A percentile compares a stretch with the other conserved stretches of the same genome.
phyloP scores from a whole-genome alignment of 2,329 filamentous ascomycete genomes.

The Ceratocystis albifundus region DNA sequence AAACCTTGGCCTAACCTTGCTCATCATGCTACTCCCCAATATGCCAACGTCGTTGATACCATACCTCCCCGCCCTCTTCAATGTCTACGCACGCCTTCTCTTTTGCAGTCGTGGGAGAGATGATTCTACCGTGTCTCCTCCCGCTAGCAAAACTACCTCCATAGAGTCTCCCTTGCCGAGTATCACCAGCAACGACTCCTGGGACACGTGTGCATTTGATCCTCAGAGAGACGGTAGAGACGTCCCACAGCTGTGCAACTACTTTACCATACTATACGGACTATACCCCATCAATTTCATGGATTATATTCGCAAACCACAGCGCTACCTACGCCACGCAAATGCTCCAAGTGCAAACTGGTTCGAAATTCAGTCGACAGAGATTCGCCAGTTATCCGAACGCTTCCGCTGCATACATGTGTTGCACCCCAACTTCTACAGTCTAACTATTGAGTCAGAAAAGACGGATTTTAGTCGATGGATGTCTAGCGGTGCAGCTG shows the following conservation, averaged over 20 bases:
- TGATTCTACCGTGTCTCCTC: conserved; percentile 29
- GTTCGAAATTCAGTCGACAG: conserved; percentile 64
- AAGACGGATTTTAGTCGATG: conserved; percentile 64
- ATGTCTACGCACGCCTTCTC: conserved; percentile 66
- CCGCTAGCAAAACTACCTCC: conserved; percentile 22
- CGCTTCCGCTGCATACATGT: conserved; percentile 61
- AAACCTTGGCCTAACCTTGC: conserved; percentile 59
- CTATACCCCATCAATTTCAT: conserved; percentile 78
- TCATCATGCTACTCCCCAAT: conserved; percentile 74
- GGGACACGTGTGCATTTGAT: conserved; percentile 54
- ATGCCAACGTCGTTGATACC: conserved; percentile 61
- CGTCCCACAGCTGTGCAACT: conserved; percentile 58
- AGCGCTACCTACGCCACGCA: conserved; percentile 63
- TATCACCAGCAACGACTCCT: conserved; percentile 34
- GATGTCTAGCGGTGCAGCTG: conserved; percentile 67
- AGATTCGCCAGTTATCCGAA: conserved; percentile 66
- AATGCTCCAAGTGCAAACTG: conserved; percentile 59
- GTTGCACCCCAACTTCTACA: conserved; percentile 76
- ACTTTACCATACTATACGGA: conserved; percentile 73
- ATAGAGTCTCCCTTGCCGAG: conserved; percentile 19
- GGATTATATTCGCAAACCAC: conserved; percentile 73
- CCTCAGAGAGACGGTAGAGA: conserved; percentile 50
- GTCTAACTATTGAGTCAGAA: conserved; percentile 66
- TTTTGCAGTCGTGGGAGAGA: conserved; percentile 59
- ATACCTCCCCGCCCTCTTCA: conserved; percentile 62